Evolutionary conservation across 2,329 filamentous ascomycete species (phyloP).

Genomic region (Xylariales sp.): DNA sequence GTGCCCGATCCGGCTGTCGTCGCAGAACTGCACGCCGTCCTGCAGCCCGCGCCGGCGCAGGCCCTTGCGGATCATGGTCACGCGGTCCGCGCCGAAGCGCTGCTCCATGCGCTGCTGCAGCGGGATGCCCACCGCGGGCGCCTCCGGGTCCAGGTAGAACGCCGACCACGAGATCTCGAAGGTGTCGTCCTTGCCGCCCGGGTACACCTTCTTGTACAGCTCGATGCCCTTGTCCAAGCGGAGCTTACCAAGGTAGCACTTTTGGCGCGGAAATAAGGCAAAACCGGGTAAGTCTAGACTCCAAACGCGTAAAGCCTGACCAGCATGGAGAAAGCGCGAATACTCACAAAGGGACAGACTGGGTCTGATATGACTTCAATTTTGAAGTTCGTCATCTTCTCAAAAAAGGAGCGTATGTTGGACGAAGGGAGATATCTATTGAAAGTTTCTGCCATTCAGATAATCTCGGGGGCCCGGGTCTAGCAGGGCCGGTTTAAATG

Average conservation of each 20-base stretch:
- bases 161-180: constrained; percentile 73
- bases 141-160: constrained; percentile 73
- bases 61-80: constrained; percentile 51
- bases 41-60: constrained; percentile 53
- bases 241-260: constrained; percentile 77
- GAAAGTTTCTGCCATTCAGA: no score
- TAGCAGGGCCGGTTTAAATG: background rate
- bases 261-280: no score
- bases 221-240: constrained; percentile 69
- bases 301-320: no score
- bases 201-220: constrained; percentile 58
- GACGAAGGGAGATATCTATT: no score
- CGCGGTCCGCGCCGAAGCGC: constrained; percentile 64
- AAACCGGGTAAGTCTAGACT: no score
- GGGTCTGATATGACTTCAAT: constrained; percentile 63
- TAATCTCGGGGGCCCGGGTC: no score
- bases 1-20: constrained; percentile 67
- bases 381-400: constrained; percentile 61
- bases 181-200: constrained; percentile 55
- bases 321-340: no score
- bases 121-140: constrained; percentile 41
- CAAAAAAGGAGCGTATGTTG: no score
- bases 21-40: constrained; percentile 71
- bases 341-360: constrained; percentile 50
- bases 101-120: constrained; percentile 47